phyloP scores from a whole-genome alignment of 768 basidiomycete genomes.

The Sarcomyxa edulis region DNA sequence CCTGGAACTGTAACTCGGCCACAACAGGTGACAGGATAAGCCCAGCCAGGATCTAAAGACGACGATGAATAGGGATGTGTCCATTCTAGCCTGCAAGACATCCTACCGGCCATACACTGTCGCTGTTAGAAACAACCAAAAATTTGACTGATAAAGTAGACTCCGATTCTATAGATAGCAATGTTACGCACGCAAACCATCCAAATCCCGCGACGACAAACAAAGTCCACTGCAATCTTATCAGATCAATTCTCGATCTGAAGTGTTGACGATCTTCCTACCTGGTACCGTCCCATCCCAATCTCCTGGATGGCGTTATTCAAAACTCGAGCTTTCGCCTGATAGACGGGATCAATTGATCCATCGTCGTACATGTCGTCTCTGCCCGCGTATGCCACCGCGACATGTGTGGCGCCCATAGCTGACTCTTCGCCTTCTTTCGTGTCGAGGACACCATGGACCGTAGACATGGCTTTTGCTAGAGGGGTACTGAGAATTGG shows the following conservation, averaged over 20 bases:
- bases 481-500: too few species aligned
- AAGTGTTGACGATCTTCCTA: conserved; percentile 14
- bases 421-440: too few species aligned
- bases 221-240: conserved; percentile 43
- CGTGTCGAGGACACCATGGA: too few species aligned
- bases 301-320: conserved; percentile 60
- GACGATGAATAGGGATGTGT: not conserved
- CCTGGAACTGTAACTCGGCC: conserved; percentile 57
- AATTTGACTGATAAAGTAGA: not conserved
- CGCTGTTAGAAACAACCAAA: conserved; percentile 35
- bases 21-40: conserved; percentile 59
- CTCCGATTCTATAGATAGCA: too few species aligned
- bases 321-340: conserved; percentile 49
- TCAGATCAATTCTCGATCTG: too few species aligned
- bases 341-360: conserved; percentile 46
- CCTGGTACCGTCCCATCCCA: conserved; percentile 69
- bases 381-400: too few species aligned
- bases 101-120: conserved; percentile 69
- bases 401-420: too few species aligned
- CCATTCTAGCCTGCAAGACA: not conserved
- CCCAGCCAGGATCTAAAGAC: conserved; percentile 52
- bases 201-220: conserved; percentile 70
- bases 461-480: too few species aligned
- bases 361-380: conserved; percentile 1
- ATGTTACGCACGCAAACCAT: conserved; percentile 58